Conservation (phyloP, 305 asterid genomes). For the Ilex paraguariensis region DNA sequence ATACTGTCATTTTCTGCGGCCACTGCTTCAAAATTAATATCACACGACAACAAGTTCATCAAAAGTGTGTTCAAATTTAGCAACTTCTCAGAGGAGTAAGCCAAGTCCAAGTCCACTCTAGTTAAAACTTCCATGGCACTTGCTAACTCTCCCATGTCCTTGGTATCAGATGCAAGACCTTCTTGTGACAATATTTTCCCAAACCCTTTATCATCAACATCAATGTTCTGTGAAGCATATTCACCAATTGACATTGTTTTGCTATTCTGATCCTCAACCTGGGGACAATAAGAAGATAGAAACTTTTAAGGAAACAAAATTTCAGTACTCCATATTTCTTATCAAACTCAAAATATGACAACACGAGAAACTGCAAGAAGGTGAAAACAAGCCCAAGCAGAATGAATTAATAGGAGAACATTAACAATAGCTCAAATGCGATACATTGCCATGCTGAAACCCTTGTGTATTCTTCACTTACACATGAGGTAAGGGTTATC, state of each 20-base stretch:
- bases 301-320: not conserved
- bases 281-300: conserved; percentile 1
- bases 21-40: conserved; percentile 40
- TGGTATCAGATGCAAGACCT: conserved; percentile 22
- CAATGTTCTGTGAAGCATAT: conserved; percentile 14
- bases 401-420: too few species aligned
- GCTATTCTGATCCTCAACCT: not conserved
- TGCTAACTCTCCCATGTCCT: conserved; percentile 40
- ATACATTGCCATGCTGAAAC: too few species aligned
- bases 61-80: conserved; percentile 58
- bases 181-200: conserved; percentile 28
- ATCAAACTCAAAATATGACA: too few species aligned
- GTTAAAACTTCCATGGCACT: conserved; percentile 40
- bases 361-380: too few species aligned
- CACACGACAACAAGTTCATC: conserved; percentile 34
- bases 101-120: conserved; percentile 52
- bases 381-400: too few species aligned
- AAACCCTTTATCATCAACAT: conserved; percentile 16
- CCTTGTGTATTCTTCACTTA: too few species aligned
- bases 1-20: conserved; percentile 43
- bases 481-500: too few species aligned
- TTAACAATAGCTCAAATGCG: too few species aligned
- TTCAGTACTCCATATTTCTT: too few species aligned
- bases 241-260: conserved; percentile 19
- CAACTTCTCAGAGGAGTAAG: conserved; percentile 58